Base-by-base conservation (phyloP, 2,329 filamentous ascomycete species). In the Daldinia eschscholtzii region DNA sequence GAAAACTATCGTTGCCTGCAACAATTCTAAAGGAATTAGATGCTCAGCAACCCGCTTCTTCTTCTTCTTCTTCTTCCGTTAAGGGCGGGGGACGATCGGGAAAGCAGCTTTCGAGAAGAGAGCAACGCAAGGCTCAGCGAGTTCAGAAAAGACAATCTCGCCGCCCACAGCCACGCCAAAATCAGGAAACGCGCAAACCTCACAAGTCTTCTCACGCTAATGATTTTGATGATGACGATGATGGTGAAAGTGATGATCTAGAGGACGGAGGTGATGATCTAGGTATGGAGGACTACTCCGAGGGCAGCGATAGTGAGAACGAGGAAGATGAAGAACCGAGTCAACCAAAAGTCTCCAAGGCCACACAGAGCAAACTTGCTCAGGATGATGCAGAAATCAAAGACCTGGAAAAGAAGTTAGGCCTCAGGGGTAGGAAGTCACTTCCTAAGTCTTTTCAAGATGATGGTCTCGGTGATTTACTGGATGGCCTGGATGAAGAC, bases 381-480 rank as follows among this genome's bases (percentile, higher is more conserved):
- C 85, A 93, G 68, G 95, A 99, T 65, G 94, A 98, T 76, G 92
- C 90, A 1, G 93, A 97, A 74, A 98, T 99, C 73, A 91, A 91
- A 20, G 90, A 90, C 2, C 83, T 98, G 35, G 96, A 99, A 81
- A 94, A 91, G 79, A 97, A 93, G 76, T 83, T 99, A 2, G 95
- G 96, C 0, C 86, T 98, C 37, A 90, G 91, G 76, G 88, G 89
- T 26, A 91, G 91, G 67, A 97, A 93, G 76, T 90, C 88, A 35
- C 80, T 93, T 4, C 90, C 91, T 0, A 91, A 92, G 72, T 85
- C 89, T 0, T 93, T 94, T 74, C 87, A 89, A 20, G 92, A 97
- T 6, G 94, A 98, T 76, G 95, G 94, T 0, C 82, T 98, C 1
- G 93, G 91, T 46, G 91, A 92, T 62, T 80, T 99, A 3, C 82